phyloP scores from a whole-genome alignment of 75 land plant species.

The Gnetum montanum region DNA sequence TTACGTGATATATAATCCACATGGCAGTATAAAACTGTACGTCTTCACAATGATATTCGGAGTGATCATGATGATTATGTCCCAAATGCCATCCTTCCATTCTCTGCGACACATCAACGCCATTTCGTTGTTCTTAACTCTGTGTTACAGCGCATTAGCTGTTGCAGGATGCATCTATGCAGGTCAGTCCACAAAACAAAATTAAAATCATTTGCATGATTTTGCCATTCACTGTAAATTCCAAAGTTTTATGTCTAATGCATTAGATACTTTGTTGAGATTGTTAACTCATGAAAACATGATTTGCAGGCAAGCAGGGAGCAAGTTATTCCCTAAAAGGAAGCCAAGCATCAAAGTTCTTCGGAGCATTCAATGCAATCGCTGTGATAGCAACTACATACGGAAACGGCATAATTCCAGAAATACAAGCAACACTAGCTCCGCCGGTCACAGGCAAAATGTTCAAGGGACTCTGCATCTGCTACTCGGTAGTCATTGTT shows the following conservation, averaged over 20 bases:
- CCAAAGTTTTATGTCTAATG: neutral
- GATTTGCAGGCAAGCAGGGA: constrained; percentile 30
- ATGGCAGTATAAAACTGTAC: constrained; percentile 54
- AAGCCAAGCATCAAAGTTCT: constrained; percentile 16
- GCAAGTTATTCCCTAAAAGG: constrained; percentile 55
- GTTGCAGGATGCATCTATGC: constrained; percentile 64
- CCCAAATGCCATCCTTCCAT: constrained; percentile 93
- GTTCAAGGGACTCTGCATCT: constrained; percentile 64
- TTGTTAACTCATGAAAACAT: no score
- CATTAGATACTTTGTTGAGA: neutral
- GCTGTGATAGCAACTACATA: constrained; percentile 70
- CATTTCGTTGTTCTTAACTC: constrained; percentile 49
- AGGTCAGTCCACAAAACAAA: constrained; percentile 31
- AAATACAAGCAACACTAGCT: constrained; percentile 60
- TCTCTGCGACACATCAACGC: constrained; percentile 80
- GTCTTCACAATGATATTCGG: constrained; percentile 67
- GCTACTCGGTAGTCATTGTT: constrained; percentile 36
- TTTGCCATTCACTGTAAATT: neutral
- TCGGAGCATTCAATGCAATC: constrained; percentile 61
- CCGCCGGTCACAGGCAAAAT: constrained; percentile 13
- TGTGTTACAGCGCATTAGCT: constrained; percentile 62
- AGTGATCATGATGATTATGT: constrained; percentile 45
- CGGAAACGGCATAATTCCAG: constrained; percentile 84
- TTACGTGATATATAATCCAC: constrained; percentile 38
- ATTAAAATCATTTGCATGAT: constrained; percentile 14